Conservation (phyloP, 176 grass and related monocot genomes). For the Oryza meyeriana region DNA sequence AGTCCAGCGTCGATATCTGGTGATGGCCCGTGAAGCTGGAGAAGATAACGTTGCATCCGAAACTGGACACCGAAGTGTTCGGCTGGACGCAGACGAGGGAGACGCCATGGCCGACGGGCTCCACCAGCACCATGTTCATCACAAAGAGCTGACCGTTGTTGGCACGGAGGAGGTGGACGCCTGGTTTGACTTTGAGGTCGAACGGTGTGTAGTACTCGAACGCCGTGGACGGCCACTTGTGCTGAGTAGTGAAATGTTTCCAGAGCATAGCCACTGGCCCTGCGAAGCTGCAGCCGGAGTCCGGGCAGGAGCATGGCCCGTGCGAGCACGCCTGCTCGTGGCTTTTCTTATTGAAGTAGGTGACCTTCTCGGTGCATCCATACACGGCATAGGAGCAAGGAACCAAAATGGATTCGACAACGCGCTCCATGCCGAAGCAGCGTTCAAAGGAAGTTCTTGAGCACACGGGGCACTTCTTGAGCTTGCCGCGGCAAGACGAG, state of each 20-base stretch:
- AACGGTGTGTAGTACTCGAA: constrained; percentile 17
- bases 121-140: not conserved
- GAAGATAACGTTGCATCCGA: constrained; percentile 14
- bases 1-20: not conserved
- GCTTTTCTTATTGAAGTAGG: too few species aligned
- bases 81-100: not conserved
- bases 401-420: constrained; percentile 11
- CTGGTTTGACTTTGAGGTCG: not conserved
- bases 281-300: not conserved
- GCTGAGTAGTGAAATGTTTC: not conserved
- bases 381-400: constrained; percentile 2
- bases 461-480: not conserved
- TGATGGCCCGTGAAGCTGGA: constrained; percentile 19
- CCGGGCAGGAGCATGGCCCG: constrained; percentile 18
- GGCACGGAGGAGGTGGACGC: not conserved
- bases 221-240: not conserved
- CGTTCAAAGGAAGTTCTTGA: not conserved
- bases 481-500: not conserved
- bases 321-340: not conserved
- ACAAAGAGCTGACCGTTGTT: not conserved
- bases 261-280: not conserved
- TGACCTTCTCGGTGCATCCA: too few species aligned
- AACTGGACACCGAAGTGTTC: not conserved
- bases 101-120: not conserved
- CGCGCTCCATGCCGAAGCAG: constrained; percentile 21